Percentiles rank a stretch among this genome's conserved stretches.
Conservation (phyloP, 805 yeast species). For the Nakazawaea ishiwadae region DNA sequence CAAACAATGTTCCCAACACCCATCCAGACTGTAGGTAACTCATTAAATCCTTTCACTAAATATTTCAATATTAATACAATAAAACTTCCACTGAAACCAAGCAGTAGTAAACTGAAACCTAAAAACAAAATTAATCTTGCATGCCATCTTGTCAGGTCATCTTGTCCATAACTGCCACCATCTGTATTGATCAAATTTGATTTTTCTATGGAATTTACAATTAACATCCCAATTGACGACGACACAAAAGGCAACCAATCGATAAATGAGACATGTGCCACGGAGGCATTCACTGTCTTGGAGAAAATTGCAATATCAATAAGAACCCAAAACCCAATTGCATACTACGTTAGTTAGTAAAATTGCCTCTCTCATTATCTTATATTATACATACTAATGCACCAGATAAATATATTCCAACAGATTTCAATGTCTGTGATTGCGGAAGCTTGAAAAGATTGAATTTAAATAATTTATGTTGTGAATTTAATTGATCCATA, state of each 20-base stretch:
- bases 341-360: slow-evolving; percentile 37
- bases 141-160: slow-evolving; percentile 72
- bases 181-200: slow-evolving; percentile 45
- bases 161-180: slow-evolving; percentile 28
- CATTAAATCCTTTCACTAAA: slow-evolving; percentile 63
- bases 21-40: slow-evolving; percentile 90
- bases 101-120: slow-evolving; percentile 90
- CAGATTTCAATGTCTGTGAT: slow-evolving; percentile 62
- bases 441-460: slow-evolving; percentile 61
- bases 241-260: slow-evolving; percentile 96
- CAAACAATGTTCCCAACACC: slow-evolving; percentile 85
- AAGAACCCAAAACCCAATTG: slow-evolving; percentile 86
- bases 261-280: slow-evolving; percentile 81
- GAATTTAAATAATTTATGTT: slow-evolving; percentile 58
- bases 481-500: slow-evolving; percentile 14
- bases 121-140: slow-evolving; percentile 85
- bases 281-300: slow-evolving; percentile 77
- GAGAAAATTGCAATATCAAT: slow-evolving; percentile 87
- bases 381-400: slow-evolving; percentile 33
- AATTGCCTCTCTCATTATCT: background rate
- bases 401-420: slow-evolving; percentile 76
- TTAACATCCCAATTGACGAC: slow-evolving; percentile 83
- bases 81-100: slow-evolving; percentile 90
- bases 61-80: slow-evolving; percentile 85
- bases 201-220: slow-evolving; percentile 71